Base-by-base conservation (phyloP, 768 basidiomycete genomes). In the Guyanaporus albipodus region DNA sequence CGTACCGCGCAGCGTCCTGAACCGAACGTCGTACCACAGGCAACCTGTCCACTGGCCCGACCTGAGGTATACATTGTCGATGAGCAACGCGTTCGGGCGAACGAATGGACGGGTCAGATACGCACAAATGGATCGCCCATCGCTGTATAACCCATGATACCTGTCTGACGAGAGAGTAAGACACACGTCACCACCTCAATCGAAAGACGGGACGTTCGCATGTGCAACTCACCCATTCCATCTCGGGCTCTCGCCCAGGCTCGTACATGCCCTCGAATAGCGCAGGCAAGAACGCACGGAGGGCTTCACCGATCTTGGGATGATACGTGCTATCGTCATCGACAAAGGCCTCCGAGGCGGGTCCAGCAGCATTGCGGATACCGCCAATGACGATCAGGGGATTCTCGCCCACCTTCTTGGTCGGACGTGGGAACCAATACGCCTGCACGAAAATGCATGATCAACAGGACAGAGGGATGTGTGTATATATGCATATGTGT, bases 381-480 rank as follows among this genome's bases (percentile, higher is more conserved):
- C 88, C 91, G 8, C 90, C 90, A 0, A 93, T 62, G 34, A 91
- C 82, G 31, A 91, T 67, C 18, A 88, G 64, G 0, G 87, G 84
- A 4, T 65, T 60, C 27, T 71, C 67, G 8, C 61, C 29, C 0
- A 37, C 29, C 8, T 47, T 36, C 48, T 43, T 58, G 32, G 73
- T 44, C 0, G 80, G 79, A 12, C 89, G 74, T n/a, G 87, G 83
- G 59, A 92, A 90, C 85, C 86, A 91, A 60, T 91, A 92, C 54
- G 88, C 84, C 57, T 70, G 76, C 0, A n/a, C n/a, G n/a, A n/a
- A n/a, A n/a, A n/a, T n/a, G n/a, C n/a, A n/a, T n/a, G n/a, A n/a
- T n/a, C n/a, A n/a, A n/a, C n/a, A n/a, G n/a, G n/a, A n/a, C n/a
- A n/a, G n/a, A n/a, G n/a, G n/a, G n/a, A n/a, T n/a, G n/a, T n/a